A percentile compares a stretch with the other conserved stretches of the same genome.
These are phyloP conservation scores for Viridothelium virens DNA, from an alignment of 495 filamentous ascomycete species.

Conservation along the genomic window DNA sequence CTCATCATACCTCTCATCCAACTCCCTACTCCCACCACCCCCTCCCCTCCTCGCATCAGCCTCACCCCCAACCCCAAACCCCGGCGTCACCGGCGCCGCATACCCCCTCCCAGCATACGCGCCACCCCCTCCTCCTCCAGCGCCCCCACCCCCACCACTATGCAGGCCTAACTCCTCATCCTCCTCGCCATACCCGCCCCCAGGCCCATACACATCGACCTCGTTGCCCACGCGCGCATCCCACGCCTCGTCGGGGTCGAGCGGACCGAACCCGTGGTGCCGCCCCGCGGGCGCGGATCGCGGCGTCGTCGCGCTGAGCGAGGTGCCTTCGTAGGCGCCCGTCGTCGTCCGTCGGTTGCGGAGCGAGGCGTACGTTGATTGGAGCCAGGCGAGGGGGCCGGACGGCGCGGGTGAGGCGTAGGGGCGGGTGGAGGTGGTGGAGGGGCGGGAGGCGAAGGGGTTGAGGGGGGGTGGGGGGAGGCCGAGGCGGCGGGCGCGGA, in stretches of 20 bases:
- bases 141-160: constrained; percentile 25
- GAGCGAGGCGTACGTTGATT: constrained; percentile 43
- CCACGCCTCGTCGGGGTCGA: constrained; percentile 70
- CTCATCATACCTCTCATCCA: constrained; percentile 33
- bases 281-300: constrained; percentile 12
- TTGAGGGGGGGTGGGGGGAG: constrained; percentile 54
- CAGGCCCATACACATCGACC: constrained; percentile 46
- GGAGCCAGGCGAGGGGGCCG: constrained; percentile 54
- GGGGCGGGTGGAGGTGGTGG: constrained; percentile 22
- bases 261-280: constrained; percentile 31
- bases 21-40: constrained; percentile 30
- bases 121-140: too few relatives aligned
- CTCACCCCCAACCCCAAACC: constrained; percentile 16
- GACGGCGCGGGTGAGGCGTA: constrained; percentile 45
- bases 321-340: constrained; percentile 55
- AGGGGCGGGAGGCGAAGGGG: constrained; percentile 53
- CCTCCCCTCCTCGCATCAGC: constrained; percentile 25
- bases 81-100: constrained; percentile 21
- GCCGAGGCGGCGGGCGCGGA: constrained; percentile 55
- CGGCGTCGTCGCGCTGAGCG: constrained; percentile 30
- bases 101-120: constrained; percentile 33
- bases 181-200: constrained; percentile 52
- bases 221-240: constrained; percentile 58
- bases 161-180: constrained; percentile 53
- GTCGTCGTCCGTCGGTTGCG: constrained; percentile 49